These are phyloP conservation scores for Penicillium sp. DNA, from an alignment of 2,329 filamentous ascomycete genomes.

Conservation along the genomic window DNA sequence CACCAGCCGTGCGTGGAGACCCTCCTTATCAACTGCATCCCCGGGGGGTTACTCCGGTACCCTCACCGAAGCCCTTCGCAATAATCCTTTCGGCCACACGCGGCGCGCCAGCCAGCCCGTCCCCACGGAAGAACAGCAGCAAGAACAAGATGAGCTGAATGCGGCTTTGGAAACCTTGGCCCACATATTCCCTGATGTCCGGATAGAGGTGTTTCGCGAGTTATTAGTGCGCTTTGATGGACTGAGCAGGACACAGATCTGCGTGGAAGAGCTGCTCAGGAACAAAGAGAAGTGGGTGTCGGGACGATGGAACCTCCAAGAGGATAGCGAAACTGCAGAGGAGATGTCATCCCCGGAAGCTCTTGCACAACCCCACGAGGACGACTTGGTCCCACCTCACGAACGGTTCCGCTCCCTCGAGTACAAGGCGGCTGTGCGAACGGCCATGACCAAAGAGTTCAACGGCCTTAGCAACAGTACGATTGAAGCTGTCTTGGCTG, in stretches of 20 bases:
- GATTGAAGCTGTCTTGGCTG: constrained; percentile 50
- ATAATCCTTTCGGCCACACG: constrained; percentile 44
- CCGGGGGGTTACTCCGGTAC: constrained; percentile 34
- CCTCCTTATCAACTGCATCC: constrained; percentile 12
- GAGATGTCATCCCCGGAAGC: not conserved
- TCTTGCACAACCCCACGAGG: constrained; percentile 10
- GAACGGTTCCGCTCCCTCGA: constrained; percentile 47
- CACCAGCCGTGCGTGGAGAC: constrained; percentile 18
- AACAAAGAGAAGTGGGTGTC: constrained; percentile 51
- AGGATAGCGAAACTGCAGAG: constrained; percentile 6
- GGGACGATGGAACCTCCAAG: constrained; percentile 47
- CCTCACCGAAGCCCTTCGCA: constrained; percentile 46
- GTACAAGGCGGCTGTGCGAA: constrained; percentile 46
- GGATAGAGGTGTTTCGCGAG: constrained; percentile 51
- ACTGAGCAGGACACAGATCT: constrained; percentile 48
- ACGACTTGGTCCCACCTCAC: constrained; percentile 35
- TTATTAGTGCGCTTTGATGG: constrained; percentile 49
- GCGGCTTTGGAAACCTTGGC: constrained; percentile 42
- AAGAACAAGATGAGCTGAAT: constrained; percentile 45
- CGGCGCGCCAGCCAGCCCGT: constrained; percentile 24
- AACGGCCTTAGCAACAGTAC: constrained; percentile 45
- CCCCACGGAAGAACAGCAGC: constrained; percentile 31
- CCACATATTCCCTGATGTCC: constrained; percentile 48
- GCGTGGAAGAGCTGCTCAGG: constrained; percentile 49
- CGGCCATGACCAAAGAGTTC: constrained; percentile 46